Base-by-base conservation (phyloP, 805 yeast genomes). In the Starmera caribaea region DNA sequence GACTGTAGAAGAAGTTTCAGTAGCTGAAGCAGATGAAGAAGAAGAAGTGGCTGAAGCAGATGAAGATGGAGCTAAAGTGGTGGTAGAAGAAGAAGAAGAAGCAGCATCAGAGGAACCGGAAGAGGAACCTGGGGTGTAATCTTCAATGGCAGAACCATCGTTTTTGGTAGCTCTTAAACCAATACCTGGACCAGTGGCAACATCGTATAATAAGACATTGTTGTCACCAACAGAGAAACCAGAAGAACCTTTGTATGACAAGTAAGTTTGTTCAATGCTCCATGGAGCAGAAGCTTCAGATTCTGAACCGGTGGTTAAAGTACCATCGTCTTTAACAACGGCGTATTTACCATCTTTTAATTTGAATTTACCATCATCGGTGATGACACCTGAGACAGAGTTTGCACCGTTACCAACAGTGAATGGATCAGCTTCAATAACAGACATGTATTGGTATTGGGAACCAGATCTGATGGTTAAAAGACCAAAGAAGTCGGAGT, bases 171-270 rank as follows among this genome's bases (percentile, higher is more conserved):
- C 45, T 39, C 47, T 42, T 21, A 56, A 36, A 27, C 45, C 49
- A n/a, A 47, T 14, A 35, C 44, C 35, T 17, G 43, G 42, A 35
- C 36, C 44, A 17, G 40, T 13, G 7, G 42, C 16, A 34, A 44
- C 50, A 34, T 38, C 44, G 14, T 41, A 34, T 30, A 46, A 32
- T 26, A 27, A 38, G 34, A 39, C 44, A 36, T 42, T 17, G 16
- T 42, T 46, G 13, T 56, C 59, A 41, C 67, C 62, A 30, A 71
- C 71, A 30, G 55, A 52, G 59, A 68, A 71, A 32, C 50, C 60
- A 24, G 53, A 46, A 27, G 56, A 46, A 35, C 62, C 65, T 30
- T 59, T 43, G 51, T 55, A 65, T 4, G 48, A 46, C 52, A 72
- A 60, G 50, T 58, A 46, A 30, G 66, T 70, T 35, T 58, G 51